Evolutionary conservation across 2,329 filamentous ascomycete species (phyloP).

Genomic region (Teratosphaeria zuluensis): DNA sequence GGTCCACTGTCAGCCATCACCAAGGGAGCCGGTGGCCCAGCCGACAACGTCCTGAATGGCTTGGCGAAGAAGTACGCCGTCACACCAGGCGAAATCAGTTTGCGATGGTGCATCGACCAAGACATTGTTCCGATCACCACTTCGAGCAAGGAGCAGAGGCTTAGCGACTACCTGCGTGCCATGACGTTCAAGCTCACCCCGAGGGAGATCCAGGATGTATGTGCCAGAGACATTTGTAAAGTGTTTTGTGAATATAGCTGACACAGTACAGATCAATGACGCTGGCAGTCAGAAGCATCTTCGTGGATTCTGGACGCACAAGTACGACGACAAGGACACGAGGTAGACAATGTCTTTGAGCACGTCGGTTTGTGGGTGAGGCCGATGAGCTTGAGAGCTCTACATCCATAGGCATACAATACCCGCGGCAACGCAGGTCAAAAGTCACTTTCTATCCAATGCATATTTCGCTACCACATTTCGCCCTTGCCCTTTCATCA

Average conservation of each 20-base stretch:
- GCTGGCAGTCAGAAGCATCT: slow-evolving; percentile 42
- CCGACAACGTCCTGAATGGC: slow-evolving; percentile 41
- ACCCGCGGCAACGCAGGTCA: too few species aligned
- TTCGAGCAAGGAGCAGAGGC: slow-evolving; percentile 48
- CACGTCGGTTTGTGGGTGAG: neutral
- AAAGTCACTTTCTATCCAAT: neutral
- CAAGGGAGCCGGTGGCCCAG: slow-evolving; percentile 46
- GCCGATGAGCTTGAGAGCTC: neutral
- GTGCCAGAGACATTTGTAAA: neutral
- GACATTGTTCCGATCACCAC: slow-evolving; percentile 51
- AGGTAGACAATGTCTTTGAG: slow-evolving; percentile 7
- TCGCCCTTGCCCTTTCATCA: too few species aligned
- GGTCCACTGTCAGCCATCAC: slow-evolving; percentile 41
- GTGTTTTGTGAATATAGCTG: neutral
- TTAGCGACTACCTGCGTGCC: slow-evolving; percentile 48
- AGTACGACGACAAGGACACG: slow-evolving; percentile 37
- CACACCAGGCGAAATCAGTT: slow-evolving; percentile 44
- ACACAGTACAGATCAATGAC: slow-evolving; percentile 30
- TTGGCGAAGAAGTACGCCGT: slow-evolving; percentile 55
- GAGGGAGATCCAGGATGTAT: slow-evolving; percentile 42
- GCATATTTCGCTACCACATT: neutral
- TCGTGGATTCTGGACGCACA: slow-evolving; percentile 43
- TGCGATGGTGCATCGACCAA: slow-evolving; percentile 54
- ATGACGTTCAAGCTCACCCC: slow-evolving; percentile 51
- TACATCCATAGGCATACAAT: neutral